phyloP scores from a whole-genome alignment of 768 basidiomycete genomes.

The Atractiella rhizophila region DNA sequence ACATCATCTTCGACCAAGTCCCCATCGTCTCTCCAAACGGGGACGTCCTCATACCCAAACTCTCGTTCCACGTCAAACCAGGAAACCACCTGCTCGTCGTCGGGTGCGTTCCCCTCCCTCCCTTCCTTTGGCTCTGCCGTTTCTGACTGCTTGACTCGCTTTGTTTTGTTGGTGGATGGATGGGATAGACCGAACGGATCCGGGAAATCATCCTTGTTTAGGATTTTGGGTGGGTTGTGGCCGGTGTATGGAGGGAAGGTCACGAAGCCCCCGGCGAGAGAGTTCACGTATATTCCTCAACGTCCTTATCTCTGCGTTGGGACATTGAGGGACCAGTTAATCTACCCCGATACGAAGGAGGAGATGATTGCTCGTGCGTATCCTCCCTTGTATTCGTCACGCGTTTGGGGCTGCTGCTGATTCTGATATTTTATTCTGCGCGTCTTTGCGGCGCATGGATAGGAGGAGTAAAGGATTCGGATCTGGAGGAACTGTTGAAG shows the following conservation, averaged over 20 bases:
- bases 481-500: slow-evolving; percentile 43
- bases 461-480: slow-evolving; percentile 49
- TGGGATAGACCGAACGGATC: slow-evolving; percentile 77
- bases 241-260: slow-evolving; percentile 62
- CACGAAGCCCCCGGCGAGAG: slow-evolving; percentile 58
- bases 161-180: slow-evolving; percentile 72
- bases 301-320: slow-evolving; percentile 83
- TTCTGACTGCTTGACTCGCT: slow-evolving; percentile 42
- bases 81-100: slow-evolving; percentile 43
- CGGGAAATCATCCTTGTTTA: slow-evolving; percentile 36
- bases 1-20: slow-evolving; percentile 67
- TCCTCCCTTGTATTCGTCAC: not conserved
- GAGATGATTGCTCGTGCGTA: slow-evolving; percentile 53
- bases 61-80: slow-evolving; percentile 71
- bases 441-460: slow-evolving; percentile 3
- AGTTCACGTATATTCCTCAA: slow-evolving; percentile 89
- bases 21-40: slow-evolving; percentile 93
- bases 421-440: not conserved
- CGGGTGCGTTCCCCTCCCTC: not conserved
- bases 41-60: slow-evolving; percentile 55
- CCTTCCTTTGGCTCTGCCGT: not conserved
- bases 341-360: slow-evolving; percentile 59
- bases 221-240: slow-evolving; percentile 93
- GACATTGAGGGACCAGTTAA: slow-evolving; percentile 83
- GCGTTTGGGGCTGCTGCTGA: not conserved